Evolutionary conservation across 257 asterid genomes (phyloP).

Genomic region (Datura wrightii): DNA sequence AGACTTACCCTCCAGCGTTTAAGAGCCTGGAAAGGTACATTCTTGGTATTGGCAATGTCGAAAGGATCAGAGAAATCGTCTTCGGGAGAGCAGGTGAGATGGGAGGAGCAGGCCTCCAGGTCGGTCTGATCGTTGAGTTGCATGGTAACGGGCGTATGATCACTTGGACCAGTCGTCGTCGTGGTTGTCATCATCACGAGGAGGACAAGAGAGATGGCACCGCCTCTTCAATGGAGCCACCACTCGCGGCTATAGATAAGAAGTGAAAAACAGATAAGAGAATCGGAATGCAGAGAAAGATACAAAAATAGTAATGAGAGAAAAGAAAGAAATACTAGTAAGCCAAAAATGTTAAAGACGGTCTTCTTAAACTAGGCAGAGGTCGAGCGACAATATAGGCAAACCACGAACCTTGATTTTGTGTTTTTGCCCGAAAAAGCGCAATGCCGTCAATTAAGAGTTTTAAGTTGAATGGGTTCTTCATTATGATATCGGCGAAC

Average conservation of each 20-base stretch:
- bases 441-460: not conserved
- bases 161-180: conserved; percentile 36
- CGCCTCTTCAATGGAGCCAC: not conserved
- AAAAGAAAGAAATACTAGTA: not conserved
- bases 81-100: conserved; percentile 40
- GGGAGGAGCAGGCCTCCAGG: conserved; percentile 49
- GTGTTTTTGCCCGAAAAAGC: not conserved
- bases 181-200: conserved; percentile 33
- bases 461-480: too few species aligned
- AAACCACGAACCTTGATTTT: not conserved
- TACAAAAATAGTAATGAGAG: not conserved
- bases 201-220: not conserved
- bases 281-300: not conserved
- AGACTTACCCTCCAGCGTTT: conserved; percentile 88
- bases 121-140: conserved; percentile 38
- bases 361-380: not conserved
- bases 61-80: conserved; percentile 73
- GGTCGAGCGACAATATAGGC: not conserved
- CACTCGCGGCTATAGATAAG: not conserved
- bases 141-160: conserved; percentile 25
- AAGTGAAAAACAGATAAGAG: too few species aligned
- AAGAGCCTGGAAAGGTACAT: conserved; percentile 70
- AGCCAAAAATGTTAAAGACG: not conserved
- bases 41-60: conserved; percentile 78
- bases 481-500: too few species aligned